A percentile compares a stretch with the other conserved stretches of the same genome.
Evolutionary conservation across 257 asterid genomes (phyloP).

Genomic region (Ilex asprella): DNA sequence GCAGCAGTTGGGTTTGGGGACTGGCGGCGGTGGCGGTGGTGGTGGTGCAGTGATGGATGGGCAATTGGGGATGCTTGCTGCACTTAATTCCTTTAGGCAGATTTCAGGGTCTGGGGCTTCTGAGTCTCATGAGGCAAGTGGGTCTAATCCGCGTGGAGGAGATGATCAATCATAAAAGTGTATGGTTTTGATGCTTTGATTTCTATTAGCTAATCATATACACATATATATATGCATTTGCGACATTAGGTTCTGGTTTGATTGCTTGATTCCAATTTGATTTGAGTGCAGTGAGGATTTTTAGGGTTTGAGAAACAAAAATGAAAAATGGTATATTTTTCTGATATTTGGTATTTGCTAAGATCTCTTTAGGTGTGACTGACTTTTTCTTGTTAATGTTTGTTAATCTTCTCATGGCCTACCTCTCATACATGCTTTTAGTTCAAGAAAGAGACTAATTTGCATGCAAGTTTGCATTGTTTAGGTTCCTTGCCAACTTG

Average conservation of each 20-base stretch:
- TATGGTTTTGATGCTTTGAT: conserved; percentile 6
- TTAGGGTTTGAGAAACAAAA: conserved; percentile 25
- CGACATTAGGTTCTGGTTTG: conserved; percentile 3
- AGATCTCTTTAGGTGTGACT: not conserved
- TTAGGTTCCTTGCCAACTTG: not conserved
- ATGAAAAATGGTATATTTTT: not conserved
- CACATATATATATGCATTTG: not conserved
- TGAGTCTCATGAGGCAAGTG: conserved; percentile 16
- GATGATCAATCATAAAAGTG: conserved; percentile 11
- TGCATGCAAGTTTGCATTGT: conserved; percentile 2
- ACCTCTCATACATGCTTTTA: conserved; percentile 7
- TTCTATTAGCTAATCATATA: conserved; percentile 1
- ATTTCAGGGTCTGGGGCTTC: conserved; percentile 22
- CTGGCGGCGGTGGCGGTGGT: conserved; percentile 23
- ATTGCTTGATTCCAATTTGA: conserved; percentile 15
- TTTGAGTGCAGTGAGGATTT: conserved; percentile 1
- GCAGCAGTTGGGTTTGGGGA: conserved; percentile 21
- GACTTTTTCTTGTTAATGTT: not conserved
- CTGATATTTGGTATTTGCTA: not conserved
- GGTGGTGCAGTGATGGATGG: conserved; percentile 37
- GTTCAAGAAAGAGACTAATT: conserved; percentile 12
- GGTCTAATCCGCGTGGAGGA: conserved; percentile 12
- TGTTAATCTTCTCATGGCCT: conserved; percentile 4
- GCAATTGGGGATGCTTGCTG: conserved; percentile 52
- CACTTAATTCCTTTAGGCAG: conserved; percentile 36